Base-by-base conservation (phyloP, 345 rosid genomes). In the Bruguiera sexangula region DNA sequence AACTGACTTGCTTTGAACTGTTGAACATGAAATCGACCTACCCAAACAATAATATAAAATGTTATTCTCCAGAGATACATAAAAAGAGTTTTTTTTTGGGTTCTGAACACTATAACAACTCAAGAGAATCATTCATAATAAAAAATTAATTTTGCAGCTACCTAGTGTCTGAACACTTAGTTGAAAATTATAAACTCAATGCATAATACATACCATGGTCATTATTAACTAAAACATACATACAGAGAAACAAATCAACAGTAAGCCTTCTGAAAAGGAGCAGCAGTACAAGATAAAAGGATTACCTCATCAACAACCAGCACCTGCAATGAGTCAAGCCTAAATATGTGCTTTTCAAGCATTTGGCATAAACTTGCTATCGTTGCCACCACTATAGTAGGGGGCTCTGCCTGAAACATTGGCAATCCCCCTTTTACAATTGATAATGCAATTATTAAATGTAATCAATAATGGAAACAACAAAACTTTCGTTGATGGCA, bases 21-120 rank as follows among this genome's bases (percentile, higher is more conserved):
- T 86, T 82, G 86, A 94, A 89, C 81, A 94, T 70, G 85, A 88
- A 94, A 83, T 94, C 98, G 78, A 94, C 97, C 98, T 92, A 68
- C 74, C 19, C 72, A 79, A 73, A 68, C 11, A 63, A 60, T 8
- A 37, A 54, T 2, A 62, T 26, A 37, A 46, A 60, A 51, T 39
- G 26, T 50, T 34, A 68, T 31, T 66, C 27, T 29, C 43, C 27
- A 60, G 60, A 65, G 46, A 30, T 26, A 50, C 24, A 20, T 48
- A 32, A 46, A 32, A 21, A 55, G 26, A 36, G 37, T 31, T 31
- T 7, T 58, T 43, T 46, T 4, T 11, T 5, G 11, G 22, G 16
- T 3, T 32, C 2, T 6, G 36, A 22, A 37, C 8, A 27, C 52
- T 13, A 57, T 51, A 43, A 43, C 48, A 55, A 24, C 29, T 56